Percentiles rank a stretch among this genome's conserved stretches.
These are phyloP conservation scores for Candida nemodendra DNA, from an alignment of 805 yeast species.

Conservation along the genomic window DNA sequence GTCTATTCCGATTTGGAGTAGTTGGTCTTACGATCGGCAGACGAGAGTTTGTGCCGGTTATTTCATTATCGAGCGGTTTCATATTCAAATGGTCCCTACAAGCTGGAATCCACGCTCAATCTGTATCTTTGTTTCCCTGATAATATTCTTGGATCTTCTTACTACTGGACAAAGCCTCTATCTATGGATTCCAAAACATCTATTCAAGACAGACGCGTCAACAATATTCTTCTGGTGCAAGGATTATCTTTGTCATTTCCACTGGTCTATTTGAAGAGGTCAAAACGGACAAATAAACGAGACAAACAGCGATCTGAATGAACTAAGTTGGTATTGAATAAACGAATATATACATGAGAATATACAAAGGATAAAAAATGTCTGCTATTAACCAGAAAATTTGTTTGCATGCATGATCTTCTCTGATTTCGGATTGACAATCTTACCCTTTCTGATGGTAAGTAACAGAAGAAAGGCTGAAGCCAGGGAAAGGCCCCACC, in stretches of 20 bases:
- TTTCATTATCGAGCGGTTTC: neutral
- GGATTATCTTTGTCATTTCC: too few species aligned
- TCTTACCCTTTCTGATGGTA: conserved; percentile 44
- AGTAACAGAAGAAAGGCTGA: conserved; percentile 64
- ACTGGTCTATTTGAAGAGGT: too few species aligned
- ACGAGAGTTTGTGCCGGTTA: conserved; percentile 4
- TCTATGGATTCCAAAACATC: too few species aligned
- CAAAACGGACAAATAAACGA: too few species aligned
- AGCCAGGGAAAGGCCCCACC: conserved; percentile 85
- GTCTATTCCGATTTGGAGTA: conserved; percentile 17
- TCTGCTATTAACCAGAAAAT: conserved; percentile 36
- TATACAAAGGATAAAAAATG: too few species aligned
- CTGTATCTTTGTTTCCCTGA: neutral
- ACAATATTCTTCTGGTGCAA: too few species aligned
- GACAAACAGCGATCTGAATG: too few species aligned
- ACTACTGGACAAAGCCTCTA: too few species aligned
- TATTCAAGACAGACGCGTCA: too few species aligned
- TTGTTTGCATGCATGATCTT: conserved; percentile 50
- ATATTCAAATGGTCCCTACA: conserved; percentile 2
- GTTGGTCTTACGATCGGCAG: conserved; percentile 24
- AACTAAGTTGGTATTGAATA: too few species aligned
- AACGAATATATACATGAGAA: too few species aligned
- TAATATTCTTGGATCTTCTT: conserved; percentile 7
- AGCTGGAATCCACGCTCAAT: too few species aligned
- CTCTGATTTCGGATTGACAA: conserved; percentile 41